Base-by-base conservation (phyloP, 441 rosid species). In the Corymbia calophylla region DNA sequence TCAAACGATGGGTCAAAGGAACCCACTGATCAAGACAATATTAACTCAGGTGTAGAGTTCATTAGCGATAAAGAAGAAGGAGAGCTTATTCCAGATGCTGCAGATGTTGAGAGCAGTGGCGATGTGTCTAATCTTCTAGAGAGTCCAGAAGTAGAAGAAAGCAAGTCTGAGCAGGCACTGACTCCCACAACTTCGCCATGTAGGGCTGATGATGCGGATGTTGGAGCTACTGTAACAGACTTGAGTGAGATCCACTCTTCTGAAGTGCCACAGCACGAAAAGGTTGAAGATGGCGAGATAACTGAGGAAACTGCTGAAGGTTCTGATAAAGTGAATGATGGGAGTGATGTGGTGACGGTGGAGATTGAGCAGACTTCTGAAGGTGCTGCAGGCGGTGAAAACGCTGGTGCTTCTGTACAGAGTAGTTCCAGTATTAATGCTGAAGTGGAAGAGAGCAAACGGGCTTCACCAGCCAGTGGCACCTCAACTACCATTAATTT, bases 11-110 rank as follows among this genome's bases (percentile, higher is more conserved):
- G 91, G 90, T 86, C 92, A 70, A 93, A 90, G 91, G 97, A 94
- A 89, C 96, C 90, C 87, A 87, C 90, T 62, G 96, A 91, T 64
- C 95, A 92, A 89, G 97, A 94, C 53, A 92, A 91, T 89, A 95
- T 91, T 89, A 95, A 93, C 87, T 84, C 90, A 49, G 49, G 73
- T 25, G 56, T 91, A 89, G 99, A 95, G 58, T 90, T 90, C 86
- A 96, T 94, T 70, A 93, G 94, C 18, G 99, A 98, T 89, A 96
- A 92, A 92, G 99, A 97, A 94, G 99, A 98, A 91, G 99, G 99
- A 88, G 99, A 98, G 92, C 90, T 96, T 87, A 90, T 92, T 51
- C 92, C 94, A 47, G 99, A 96, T 88, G 92, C 90, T 51, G 89
- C 93, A 29, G 99, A 97, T 90, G 93, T 89, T 11, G 98, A 96